A percentile compares a stretch with the other conserved stretches of the same genome.
phyloP scores from a whole-genome alignment of 768 basidiomycete species.

The Ramaria sp. region DNA sequence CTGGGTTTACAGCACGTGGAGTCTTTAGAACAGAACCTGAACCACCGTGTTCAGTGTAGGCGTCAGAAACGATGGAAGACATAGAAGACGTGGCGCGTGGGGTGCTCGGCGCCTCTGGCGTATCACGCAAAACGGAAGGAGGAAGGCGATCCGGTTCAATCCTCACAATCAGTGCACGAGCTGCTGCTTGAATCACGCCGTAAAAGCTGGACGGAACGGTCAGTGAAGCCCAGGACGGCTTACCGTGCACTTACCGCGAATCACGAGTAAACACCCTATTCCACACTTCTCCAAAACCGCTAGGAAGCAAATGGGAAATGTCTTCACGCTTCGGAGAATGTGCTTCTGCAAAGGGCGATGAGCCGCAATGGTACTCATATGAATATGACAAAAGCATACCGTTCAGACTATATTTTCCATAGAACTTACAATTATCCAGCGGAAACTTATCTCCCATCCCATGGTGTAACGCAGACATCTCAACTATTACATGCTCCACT shows the following conservation, averaged over 20 bases:
- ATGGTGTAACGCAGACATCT: constrained; percentile 58
- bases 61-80: background rate
- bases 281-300: constrained; percentile 56
- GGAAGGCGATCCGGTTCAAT: background rate
- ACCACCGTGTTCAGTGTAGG: background rate
- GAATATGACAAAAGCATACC: constrained; percentile 26
- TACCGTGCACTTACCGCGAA: constrained; percentile 20
- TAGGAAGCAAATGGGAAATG: constrained; percentile 56
- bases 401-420: constrained; percentile 52
- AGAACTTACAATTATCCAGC: constrained; percentile 59
- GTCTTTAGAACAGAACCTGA: background rate
- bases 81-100: background rate
- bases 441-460: constrained; percentile 68
- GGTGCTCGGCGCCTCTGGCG: background rate
- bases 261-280: constrained; percentile 64
- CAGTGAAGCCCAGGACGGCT: background rate
- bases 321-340: constrained; percentile 39
- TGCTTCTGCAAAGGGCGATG: constrained; percentile 22
- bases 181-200: constrained; percentile 51
- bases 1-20: background rate
- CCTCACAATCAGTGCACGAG: background rate
- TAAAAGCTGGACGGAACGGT: constrained; percentile 25
- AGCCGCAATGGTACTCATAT: background rate
- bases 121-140: background rate
- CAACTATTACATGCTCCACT: constrained; percentile 50